phyloP scores from a whole-genome alignment of 2,329 filamentous ascomycete genomes.

The Seiridium cupressi region DNA sequence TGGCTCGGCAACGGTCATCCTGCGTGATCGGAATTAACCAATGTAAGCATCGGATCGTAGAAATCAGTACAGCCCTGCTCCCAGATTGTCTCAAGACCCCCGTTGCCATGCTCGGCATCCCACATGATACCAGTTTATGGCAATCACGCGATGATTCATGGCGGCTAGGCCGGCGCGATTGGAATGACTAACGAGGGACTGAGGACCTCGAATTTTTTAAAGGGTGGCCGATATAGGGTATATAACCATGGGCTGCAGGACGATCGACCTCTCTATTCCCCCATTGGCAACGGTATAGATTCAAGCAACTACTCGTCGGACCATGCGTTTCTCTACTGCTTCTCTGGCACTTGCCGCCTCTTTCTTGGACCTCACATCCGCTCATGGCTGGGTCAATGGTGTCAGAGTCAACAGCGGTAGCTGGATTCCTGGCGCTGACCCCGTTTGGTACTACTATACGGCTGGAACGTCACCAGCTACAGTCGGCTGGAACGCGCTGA shows the following conservation, averaged over 20 bases:
- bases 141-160: neutral
- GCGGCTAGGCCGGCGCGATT: neutral
- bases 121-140: conserved; percentile 6
- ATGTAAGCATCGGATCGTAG: no score
- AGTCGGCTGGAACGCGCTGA: conserved; percentile 38
- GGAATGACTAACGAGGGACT: neutral
- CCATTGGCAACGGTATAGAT: neutral
- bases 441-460: conserved; percentile 23
- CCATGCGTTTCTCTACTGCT: conserved; percentile 2
- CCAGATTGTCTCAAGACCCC: neutral
- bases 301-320: neutral
- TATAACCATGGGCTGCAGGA: neutral
- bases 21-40: no score
- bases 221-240: neutral
- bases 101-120: conserved; percentile 11
- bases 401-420: conserved; percentile 18
- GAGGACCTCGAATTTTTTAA: neutral
- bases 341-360: conserved; percentile 8
- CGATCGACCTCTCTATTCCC: neutral
- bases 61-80: neutral
- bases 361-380: conserved; percentile 13
- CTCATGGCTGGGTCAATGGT: conserved; percentile 20
- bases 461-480: conserved; percentile 13
- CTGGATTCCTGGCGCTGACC: conserved; percentile 17
- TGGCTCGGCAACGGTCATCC: no score